Conservation (phyloP, 495 filamentous ascomycete genomes). For the Daldinia childiae region DNA sequence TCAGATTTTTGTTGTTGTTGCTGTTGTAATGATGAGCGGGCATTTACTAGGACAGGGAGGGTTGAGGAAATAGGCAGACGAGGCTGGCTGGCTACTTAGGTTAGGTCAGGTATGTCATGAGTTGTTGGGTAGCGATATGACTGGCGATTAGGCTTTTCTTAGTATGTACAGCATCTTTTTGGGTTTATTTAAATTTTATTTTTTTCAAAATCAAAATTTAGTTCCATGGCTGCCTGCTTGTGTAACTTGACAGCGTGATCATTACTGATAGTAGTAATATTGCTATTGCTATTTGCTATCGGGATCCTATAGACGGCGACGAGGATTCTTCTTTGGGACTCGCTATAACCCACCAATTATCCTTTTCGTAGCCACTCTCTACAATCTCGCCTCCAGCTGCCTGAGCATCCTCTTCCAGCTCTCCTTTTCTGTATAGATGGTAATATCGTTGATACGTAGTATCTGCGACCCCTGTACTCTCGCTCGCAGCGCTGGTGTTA, state of each 20-base stretch:
- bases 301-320: constrained; percentile 28
- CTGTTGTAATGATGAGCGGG: neutral
- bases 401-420: constrained; percentile 82
- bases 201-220: neutral
- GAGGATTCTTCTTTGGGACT: constrained; percentile 23
- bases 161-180: constrained; percentile 10
- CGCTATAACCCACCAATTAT: constrained; percentile 91
- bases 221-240: neutral
- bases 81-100: neutral
- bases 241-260: constrained; percentile 20
- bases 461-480: constrained; percentile 40
- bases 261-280: neutral
- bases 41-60: constrained; percentile 2
- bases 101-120: constrained; percentile 6
- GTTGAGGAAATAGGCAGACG: constrained; percentile 1
- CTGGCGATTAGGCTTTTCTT: no score
- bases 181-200: constrained; percentile 9
- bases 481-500: constrained; percentile 13
- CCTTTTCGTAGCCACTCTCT: constrained; percentile 90
- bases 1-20: no score
- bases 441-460: constrained; percentile 88
- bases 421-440: constrained; percentile 87
- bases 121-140: neutral
- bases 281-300: constrained; percentile 36
- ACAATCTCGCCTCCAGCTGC: constrained; percentile 79